A percentile compares a stretch with the other conserved stretches of the same genome.
phyloP scores from a whole-genome alignment of 306 rosid species.

The Casuarina cunninghamiana region DNA sequence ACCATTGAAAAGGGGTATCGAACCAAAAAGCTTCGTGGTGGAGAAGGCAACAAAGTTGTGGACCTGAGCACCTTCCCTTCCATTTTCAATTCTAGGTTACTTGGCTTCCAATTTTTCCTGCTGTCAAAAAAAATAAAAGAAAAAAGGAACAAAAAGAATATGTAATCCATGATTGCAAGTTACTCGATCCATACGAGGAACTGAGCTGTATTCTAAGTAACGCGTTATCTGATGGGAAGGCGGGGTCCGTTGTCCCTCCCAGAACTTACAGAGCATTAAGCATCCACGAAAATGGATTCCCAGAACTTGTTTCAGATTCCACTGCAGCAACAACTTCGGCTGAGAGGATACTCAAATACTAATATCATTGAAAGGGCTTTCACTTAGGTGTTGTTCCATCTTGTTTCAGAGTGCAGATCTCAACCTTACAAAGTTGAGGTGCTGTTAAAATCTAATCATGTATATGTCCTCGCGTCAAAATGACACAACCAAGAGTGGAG shows the following conservation, averaged over 20 bases:
- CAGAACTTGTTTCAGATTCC: background rate
- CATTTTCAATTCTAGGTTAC: background rate
- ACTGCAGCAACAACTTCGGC: background rate
- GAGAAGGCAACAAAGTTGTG: slow-evolving; percentile 26
- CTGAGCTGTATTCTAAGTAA: slow-evolving; percentile 17
- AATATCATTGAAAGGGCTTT: no score
- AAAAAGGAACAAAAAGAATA: background rate
- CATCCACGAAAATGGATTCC: background rate
- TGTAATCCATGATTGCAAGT: slow-evolving; percentile 25
- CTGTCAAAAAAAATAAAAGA: background rate
- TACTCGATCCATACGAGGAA: slow-evolving; percentile 41
- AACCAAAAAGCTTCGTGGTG: slow-evolving; percentile 30
- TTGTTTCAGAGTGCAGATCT: background rate
- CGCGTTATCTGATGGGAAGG: background rate
- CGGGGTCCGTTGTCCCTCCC: slow-evolving; percentile 32
- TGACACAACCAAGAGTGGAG: no score
- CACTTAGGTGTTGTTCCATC: no score
- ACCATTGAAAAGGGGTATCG: slow-evolving; percentile 26
- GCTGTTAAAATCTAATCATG: no score
- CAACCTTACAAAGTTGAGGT: no score
- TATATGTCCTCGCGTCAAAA: no score
- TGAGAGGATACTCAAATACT: no score
- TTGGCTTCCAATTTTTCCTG: background rate
- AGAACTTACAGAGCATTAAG: slow-evolving; percentile 2
- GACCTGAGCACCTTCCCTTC: slow-evolving; percentile 3